Base-by-base conservation (phyloP, 495 filamentous ascomycete genomes). In the Penicillium simplicissimum region DNA sequence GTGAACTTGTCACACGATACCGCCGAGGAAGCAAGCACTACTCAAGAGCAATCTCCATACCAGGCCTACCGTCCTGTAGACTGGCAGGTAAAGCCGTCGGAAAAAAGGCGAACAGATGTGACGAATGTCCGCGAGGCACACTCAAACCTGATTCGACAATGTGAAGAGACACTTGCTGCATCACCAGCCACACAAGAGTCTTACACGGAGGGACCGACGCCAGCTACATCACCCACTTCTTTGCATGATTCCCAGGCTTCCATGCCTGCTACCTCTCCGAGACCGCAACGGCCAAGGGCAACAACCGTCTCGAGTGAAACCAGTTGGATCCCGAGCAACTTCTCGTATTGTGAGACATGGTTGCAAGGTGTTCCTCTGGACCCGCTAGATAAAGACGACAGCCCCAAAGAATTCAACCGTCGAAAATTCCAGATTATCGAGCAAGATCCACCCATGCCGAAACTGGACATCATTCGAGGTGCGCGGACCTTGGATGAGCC, bases 311-410 rank as follows among this genome's bases (percentile, higher is more conserved):
- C 78, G 10, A 80, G 75, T 58, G 74, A 76, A 59, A 71, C 75
- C 14, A 78, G 76, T 61, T 80, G 78, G 78, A 69, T 74, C 17
- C 74, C 76, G 0, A 76, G 69, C 59, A 79, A 72, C 38, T 67
- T 80, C 21, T 76, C 76, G 8, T 77, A 79, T 55, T 80, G 74
- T 58, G 72, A 79, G 53, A 68, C 64, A 52, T 80, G 78, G 78
- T 71, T 80, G 13, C 76, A 80, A 55, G 64, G 73, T 3, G 78
- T 78, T 1, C 77, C 76, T 0, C 42, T 68, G 14, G 76, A 80
- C 11, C 67, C 65, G 11, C 34, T 65, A n/a, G 64, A 60, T 31
- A 57, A 68, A 49, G 64, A 68, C 45, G 59, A 72, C 23, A 65
- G 62, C 28, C 59, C 73, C 15, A 70, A 57, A 33, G 71, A 76